Conservation (phyloP, 257 asterid genomes). For the Nemophila menziesii region DNA sequence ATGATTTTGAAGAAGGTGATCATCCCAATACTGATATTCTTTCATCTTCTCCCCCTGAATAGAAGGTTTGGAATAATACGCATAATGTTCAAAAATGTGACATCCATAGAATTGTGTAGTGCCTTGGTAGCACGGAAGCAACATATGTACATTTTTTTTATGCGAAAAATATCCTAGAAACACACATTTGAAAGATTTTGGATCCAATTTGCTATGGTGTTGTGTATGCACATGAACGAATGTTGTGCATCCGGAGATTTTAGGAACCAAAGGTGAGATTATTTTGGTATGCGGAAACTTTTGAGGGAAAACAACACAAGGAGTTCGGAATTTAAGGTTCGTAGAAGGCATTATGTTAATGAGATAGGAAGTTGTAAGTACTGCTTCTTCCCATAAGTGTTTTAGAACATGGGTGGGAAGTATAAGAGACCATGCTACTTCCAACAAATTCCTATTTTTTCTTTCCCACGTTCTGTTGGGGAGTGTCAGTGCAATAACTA, state of each 20-base stretch:
- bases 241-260: neutral
- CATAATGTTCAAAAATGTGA: neutral
- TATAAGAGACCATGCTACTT: conserved; percentile 8
- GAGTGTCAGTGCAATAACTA: too few species aligned
- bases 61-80: conserved; percentile 1
- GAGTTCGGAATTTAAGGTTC: too few species aligned
- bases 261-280: neutral
- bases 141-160: conserved; percentile 9
- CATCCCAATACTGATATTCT: neutral
- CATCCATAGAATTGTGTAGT: conserved; percentile 1
- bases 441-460: neutral
- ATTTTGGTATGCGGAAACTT: too few species aligned
- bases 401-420: neutral
- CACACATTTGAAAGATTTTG: neutral
- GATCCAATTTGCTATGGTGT: conserved; percentile 4
- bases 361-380: neutral
- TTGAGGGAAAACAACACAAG: too few species aligned
- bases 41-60: neutral
- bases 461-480: too few species aligned
- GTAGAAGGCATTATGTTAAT: neutral
- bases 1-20: neutral
- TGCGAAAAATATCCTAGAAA: conserved; percentile 1
- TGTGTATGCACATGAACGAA: neutral
- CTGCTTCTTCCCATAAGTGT: neutral
- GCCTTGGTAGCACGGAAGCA: neutral